Evolutionary conservation across 2,329 filamentous ascomycete genomes (phyloP).

Genomic region (Aureobasidium lini): DNA sequence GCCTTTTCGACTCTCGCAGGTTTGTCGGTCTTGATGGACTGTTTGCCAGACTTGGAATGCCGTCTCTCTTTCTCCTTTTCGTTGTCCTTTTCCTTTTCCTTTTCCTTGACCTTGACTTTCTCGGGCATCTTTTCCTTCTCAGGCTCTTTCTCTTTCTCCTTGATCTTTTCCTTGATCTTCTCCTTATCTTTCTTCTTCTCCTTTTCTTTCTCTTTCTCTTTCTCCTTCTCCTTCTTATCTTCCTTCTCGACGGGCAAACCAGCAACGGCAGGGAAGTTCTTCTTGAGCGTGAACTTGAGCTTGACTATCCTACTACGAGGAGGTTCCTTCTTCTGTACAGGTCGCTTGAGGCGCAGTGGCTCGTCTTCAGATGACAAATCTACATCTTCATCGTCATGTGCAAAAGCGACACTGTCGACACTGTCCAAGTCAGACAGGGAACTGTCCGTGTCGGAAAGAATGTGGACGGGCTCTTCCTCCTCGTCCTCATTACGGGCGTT

Average conservation of each 20-base stretch:
- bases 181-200: slow-evolving; percentile 2
- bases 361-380: slow-evolving; percentile 18
- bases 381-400: slow-evolving; percentile 43
- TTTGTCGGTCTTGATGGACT: slow-evolving; percentile 14
- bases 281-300: slow-evolving; percentile 22
- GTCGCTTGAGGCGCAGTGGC: slow-evolving; percentile 16
- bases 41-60: slow-evolving; percentile 14
- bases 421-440: slow-evolving; percentile 15
- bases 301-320: slow-evolving; percentile 18
- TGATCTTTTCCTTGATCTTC: slow-evolving; percentile 18
- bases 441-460: slow-evolving; percentile 13
- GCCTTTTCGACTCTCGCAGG: slow-evolving; percentile 6
- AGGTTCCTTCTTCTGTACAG: slow-evolving; percentile 11
- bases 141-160: slow-evolving; percentile 20
- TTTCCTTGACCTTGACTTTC: slow-evolving; percentile 21
- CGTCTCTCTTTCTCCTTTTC: slow-evolving; percentile 20
- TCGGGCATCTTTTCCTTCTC: slow-evolving; percentile 17
- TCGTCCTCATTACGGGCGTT: slow-evolving; percentile 51
- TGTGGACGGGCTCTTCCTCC: slow-evolving; percentile 31
- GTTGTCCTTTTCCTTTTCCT: slow-evolving; percentile 27
- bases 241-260: slow-evolving; percentile 9
- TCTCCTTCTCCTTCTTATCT: slow-evolving; percentile 11
- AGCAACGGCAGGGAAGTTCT: slow-evolving; percentile 11
- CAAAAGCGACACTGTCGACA: slow-evolving; percentile 40
- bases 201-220: slow-evolving; percentile 11